Percentiles rank a stretch among this genome's conserved stretches.
Conservation (phyloP, 768 basidiomycete genomes). For the Leccinum aurantiacum region DNA sequence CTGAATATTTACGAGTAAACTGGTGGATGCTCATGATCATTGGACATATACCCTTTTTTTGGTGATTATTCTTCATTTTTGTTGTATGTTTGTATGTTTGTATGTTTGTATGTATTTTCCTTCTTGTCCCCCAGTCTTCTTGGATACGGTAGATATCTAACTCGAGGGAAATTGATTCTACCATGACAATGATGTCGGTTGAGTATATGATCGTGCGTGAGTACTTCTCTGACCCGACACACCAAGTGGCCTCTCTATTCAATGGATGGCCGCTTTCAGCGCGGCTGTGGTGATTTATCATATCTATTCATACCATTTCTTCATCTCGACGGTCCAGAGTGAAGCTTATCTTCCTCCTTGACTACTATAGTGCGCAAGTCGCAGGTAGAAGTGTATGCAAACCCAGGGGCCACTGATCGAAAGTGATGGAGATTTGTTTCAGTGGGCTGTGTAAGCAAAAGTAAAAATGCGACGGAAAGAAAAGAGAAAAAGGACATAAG, state of each 20-base stretch:
- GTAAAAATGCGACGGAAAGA: neutral
- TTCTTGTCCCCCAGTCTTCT: neutral
- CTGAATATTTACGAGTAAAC: conserved; percentile 21
- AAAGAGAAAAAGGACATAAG: no score
- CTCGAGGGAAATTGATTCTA: neutral
- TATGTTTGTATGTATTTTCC: neutral
- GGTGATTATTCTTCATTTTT: no score
- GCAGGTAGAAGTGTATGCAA: neutral
- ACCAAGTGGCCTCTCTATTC: neutral
- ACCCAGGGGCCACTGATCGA: neutral
- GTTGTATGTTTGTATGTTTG: neutral
- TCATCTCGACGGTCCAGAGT: neutral
- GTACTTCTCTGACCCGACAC: neutral
- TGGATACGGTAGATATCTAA: neutral
- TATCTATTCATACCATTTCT: neutral
- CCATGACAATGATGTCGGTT: neutral
- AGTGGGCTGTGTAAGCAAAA: no score
- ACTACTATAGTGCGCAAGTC: no score
- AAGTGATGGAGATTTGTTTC: neutral
- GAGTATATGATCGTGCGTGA: neutral
- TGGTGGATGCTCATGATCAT: neutral
- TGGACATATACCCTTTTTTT: neutral
- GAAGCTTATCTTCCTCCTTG: no score
- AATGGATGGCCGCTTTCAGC: neutral
- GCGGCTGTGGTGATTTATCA: no score